Base-by-base conservation (phyloP, 208 protist species). In the Leishmania gerbilli region DNA sequence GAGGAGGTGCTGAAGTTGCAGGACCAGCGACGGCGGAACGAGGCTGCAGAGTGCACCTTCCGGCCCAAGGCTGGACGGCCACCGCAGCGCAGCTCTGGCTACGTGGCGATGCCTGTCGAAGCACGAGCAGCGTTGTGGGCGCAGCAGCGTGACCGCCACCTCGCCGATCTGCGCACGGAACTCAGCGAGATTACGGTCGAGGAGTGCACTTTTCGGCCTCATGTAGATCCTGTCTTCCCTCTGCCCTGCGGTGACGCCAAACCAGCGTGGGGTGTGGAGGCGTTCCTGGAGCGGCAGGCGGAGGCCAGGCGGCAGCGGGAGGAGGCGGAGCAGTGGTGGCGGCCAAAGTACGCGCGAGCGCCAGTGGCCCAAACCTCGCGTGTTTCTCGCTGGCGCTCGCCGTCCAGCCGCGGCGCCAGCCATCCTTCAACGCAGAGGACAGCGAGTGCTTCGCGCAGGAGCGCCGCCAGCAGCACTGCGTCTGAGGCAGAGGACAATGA, bases 151-250 rank as follows among this genome's bases (percentile, higher is more conserved):
- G 81, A 88, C 19, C 79, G 81, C 27, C 85, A 88, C 42, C 84
- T 94, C n/a, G 51, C 78, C 24, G 62, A 86, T 55, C 84, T 89
- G 64, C 84, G 84, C 31, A 9, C n/a, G 45, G 91, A 93, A 84
- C 27, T 84, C 53, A 84, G 91, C 56, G 82, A 81, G 60, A 79
- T 80, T 0, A 71, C 60, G 42, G 42, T 79, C 60, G 83, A 86
- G 68, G 86, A 92, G 72, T 95, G 89, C 86, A 86, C 93, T 40
- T 97, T 97, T 75, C 87, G 77, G 13, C 91, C 93, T 17, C 78
- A 88, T 31, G 88, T 95, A 19, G 86, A 90, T 62, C 76, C 84
- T 11, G 84, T 87, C 62, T 92, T 87, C 78, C 88, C 90, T 49
- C 82, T 94, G 60, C 86, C 90, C 37, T 68, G 86, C 21, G 67